Evolutionary conservation across 805 yeast species (phyloP).

Genomic region (Ogataea chonburiensis): DNA sequence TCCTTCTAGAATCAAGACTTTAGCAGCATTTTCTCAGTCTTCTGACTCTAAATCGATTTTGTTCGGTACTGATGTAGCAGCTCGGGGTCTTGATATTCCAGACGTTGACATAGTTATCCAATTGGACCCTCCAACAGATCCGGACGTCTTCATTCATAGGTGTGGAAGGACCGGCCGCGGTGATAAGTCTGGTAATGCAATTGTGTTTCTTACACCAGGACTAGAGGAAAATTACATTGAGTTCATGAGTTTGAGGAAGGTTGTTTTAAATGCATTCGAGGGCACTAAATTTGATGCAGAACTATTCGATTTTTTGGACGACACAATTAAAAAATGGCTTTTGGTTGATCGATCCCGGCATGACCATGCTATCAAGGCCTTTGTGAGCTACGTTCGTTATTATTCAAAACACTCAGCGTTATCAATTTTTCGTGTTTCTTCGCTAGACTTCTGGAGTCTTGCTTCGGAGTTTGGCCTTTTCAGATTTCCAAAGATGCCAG

Average conservation of each 20-base stretch:
- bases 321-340: constrained; percentile 50
- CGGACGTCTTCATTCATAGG: constrained; percentile 87
- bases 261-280: constrained; percentile 45
- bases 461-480: constrained; percentile 78
- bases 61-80: constrained; percentile 97
- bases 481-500: constrained; percentile 95
- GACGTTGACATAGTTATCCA: constrained; percentile 94
- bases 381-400: constrained; percentile 78
- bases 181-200: constrained; percentile 75
- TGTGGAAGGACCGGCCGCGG: constrained; percentile 97
- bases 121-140: constrained; percentile 90
- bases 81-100: constrained; percentile 93
- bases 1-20: constrained; percentile 70
- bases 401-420: constrained; percentile 86
- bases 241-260: constrained; percentile 72
- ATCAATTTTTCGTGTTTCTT: constrained; percentile 76
- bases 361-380: constrained; percentile 76
- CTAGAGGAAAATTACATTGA: constrained; percentile 80
- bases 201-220: constrained; percentile 69
- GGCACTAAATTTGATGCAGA: constrained; percentile 22
- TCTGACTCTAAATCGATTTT: constrained; percentile 54
- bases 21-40: constrained; percentile 56
- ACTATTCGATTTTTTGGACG: constrained; percentile 20
- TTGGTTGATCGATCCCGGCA: constrained; percentile 74
- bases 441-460: constrained; percentile 67